phyloP scores from a whole-genome alignment of 129 eudicot species.

The Saussurea involucrata region DNA sequence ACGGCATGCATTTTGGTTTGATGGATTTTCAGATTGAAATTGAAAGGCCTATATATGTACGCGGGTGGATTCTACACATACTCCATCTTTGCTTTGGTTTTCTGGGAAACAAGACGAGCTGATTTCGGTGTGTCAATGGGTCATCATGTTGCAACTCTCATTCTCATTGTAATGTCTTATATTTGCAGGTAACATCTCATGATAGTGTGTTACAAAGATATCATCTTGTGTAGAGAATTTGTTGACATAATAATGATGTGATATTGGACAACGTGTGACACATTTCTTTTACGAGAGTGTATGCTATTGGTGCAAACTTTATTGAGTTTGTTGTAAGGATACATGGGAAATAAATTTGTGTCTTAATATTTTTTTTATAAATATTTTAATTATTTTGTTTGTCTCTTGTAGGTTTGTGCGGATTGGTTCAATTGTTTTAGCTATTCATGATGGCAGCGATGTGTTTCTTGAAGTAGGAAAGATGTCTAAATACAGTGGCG shows the following conservation, averaged over 20 bases:
- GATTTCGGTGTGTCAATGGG: slow-evolving; percentile 57
- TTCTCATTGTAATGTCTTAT: slow-evolving; percentile 45
- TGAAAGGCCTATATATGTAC: slow-evolving; percentile 52
- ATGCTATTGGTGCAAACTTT: neutral
- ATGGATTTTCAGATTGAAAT: slow-evolving; percentile 39
- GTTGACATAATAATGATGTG: neutral
- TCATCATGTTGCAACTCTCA: slow-evolving; percentile 50
- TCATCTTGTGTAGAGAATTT: neutral
- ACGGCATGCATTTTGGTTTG: neutral
- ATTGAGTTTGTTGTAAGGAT: neutral
- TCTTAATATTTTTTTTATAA: neutral
- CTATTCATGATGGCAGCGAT: slow-evolving; percentile 57
- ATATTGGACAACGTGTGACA: neutral
- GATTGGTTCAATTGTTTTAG: slow-evolving; percentile 49
- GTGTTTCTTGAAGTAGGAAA: slow-evolving; percentile 62
- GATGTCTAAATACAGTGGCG: slow-evolving; percentile 59
- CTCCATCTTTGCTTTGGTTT: slow-evolving; percentile 58
- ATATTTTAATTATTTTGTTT: neutral
- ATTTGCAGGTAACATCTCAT: slow-evolving; percentile 37
- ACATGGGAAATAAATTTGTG: neutral
- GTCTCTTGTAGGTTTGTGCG: slow-evolving; percentile 41
- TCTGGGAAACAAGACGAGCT: slow-evolving; percentile 62
- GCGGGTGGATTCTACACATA: slow-evolving; percentile 53
- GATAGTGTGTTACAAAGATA: slow-evolving; percentile 2
- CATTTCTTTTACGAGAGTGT: too few relatives aligned